Evolutionary conservation across 805 yeast genomes (phyloP), one percentile per base, ranked within the genome.

Genomic region (Wickerhamomyces tratensis): DNA sequence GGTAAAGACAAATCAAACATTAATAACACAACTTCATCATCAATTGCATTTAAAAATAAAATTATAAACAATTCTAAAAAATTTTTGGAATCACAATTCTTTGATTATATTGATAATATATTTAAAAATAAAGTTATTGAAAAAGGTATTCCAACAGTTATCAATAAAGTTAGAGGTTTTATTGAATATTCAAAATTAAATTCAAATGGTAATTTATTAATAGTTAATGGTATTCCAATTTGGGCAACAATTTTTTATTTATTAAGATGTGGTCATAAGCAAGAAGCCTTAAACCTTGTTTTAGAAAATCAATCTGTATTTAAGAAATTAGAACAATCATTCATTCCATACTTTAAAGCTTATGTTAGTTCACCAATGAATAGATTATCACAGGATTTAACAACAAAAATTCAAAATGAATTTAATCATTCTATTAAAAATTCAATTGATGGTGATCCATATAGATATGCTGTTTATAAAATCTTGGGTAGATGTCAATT

Each of bases 201-300:
- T 56, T 63, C 60, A 46, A 64, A 65, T 41, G 66, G 69, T n/a
- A 73, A 74, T 46, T 52, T 84, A 39, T 71, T 82, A 36, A 65
- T 82, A 42, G 79, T 87, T 25, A 89, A 91, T 61, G 88, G 88
- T 14, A 68, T 76, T 2, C 98, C 98, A 9, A 76, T 93, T n/a
- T 91, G 98, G 98, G 96, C 96, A 0, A 64, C 87, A 35, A 64
- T 93, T 10, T 93, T 83, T 58, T 91, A 86, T 61, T 67, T 91
- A 47, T 60, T 93, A 41, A 78, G 98, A 55, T 80, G 91, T 4
- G 98, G 98, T 2, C 75, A 84, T 49, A 64, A 76, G 48, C 67
- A 76, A 39, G 98, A 89, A 49, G 96, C 96, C 0, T 64, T 84
- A 31, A 79, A 78, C 35, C 74, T 85, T 41, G 79, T 86, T 3